Evolutionary conservation across 2,329 filamentous ascomycete species (phyloP).

Genomic region (Fusarium sp.): DNA sequence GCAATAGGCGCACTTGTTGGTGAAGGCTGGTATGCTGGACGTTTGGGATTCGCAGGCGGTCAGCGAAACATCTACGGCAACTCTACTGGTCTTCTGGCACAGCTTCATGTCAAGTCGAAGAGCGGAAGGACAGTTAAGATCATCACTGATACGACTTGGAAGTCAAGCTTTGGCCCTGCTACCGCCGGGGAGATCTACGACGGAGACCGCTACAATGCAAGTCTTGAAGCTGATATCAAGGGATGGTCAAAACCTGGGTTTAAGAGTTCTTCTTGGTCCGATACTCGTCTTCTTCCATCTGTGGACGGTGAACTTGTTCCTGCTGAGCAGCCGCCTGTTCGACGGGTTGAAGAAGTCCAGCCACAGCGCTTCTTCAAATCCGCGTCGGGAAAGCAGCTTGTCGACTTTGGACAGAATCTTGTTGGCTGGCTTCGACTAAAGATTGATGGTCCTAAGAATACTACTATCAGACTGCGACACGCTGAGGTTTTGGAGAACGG

Average conservation of each 20-base stretch:
- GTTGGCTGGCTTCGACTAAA: constrained; percentile 62
- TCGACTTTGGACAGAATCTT: constrained; percentile 70
- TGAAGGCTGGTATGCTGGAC: constrained; percentile 61
- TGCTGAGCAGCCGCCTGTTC: constrained; percentile 58
- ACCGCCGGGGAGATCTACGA: constrained; percentile 59
- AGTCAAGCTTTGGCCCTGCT: constrained; percentile 48
- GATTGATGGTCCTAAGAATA: constrained; percentile 52
- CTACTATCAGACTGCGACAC: constrained; percentile 60
- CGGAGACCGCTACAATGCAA: constrained; percentile 62
- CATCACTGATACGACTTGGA: constrained; percentile 54
- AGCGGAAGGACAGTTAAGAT: constrained; percentile 46
- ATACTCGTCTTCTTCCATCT: constrained; percentile 4
- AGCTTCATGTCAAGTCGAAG: constrained; percentile 53
- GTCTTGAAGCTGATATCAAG: constrained; percentile 47
- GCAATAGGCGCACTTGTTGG: constrained; percentile 56
- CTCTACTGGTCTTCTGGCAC: constrained; percentile 50
- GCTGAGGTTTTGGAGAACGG: constrained; percentile 67
- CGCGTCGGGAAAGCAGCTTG: constrained; percentile 57
- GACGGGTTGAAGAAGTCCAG: constrained; percentile 44
- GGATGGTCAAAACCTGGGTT: constrained; percentile 49
- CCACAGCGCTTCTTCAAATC: constrained; percentile 52
- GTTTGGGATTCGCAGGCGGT: constrained; percentile 44
- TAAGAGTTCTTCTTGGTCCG: constrained; percentile 55
- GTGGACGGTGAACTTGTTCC: constrained; percentile 35
- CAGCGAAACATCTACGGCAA: constrained; percentile 52